A percentile compares a stretch with the other conserved stretches of the same genome.
Evolutionary conservation across 2,329 filamentous ascomycete species (phyloP).

Genomic region (Pseudocercospora eumusae): DNA sequence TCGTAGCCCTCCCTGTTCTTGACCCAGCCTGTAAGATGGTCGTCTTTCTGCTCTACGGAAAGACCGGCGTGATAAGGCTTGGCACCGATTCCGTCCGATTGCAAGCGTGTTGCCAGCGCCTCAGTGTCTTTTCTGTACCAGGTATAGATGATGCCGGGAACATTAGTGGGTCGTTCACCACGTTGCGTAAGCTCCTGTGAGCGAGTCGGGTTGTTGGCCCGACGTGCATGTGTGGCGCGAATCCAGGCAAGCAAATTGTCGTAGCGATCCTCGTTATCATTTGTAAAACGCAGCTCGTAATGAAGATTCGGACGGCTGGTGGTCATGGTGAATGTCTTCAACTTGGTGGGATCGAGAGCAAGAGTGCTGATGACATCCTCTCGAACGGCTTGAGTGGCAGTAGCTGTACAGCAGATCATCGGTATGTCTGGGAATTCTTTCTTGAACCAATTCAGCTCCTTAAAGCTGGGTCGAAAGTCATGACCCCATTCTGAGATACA

Average conservation of each 20-base stretch:
- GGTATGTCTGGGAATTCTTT: conserved; percentile 79
- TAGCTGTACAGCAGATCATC: conserved; percentile 90
- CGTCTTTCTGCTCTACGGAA: conserved; percentile 65
- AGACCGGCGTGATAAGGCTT: conserved; percentile 73
- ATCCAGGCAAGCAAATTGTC: conserved; percentile 77
- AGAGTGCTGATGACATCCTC: conserved; percentile 80
- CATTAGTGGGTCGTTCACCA: conserved; percentile 59
- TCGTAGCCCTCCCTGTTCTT: conserved; percentile 75
- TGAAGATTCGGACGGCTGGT: conserved; percentile 84
- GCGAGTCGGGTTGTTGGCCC: conserved; percentile 59
- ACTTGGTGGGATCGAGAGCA: conserved; percentile 62
- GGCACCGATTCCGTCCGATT: conserved; percentile 69
- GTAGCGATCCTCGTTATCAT: conserved; percentile 72
- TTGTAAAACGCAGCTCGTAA: conserved; percentile 83
- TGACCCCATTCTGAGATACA: conserved; percentile 98
- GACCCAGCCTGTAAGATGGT: conserved; percentile 71
- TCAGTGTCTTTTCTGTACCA: conserved; percentile 75
- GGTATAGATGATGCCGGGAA: conserved; percentile 79
- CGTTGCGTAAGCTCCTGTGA: conserved; percentile 58
- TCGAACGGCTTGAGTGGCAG: conserved; percentile 77
- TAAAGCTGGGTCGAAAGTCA: conserved; percentile 92
- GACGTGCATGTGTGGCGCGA: conserved; percentile 68
- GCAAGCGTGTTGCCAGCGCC: conserved; percentile 64
- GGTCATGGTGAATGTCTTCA: conserved; percentile 78
- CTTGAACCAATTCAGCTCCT: conserved; percentile 82